Evolutionary conservation across 1,139 yeast genomes (phyloP).

Genomic region (Kurtzmaniella quercitrusa): DNA sequence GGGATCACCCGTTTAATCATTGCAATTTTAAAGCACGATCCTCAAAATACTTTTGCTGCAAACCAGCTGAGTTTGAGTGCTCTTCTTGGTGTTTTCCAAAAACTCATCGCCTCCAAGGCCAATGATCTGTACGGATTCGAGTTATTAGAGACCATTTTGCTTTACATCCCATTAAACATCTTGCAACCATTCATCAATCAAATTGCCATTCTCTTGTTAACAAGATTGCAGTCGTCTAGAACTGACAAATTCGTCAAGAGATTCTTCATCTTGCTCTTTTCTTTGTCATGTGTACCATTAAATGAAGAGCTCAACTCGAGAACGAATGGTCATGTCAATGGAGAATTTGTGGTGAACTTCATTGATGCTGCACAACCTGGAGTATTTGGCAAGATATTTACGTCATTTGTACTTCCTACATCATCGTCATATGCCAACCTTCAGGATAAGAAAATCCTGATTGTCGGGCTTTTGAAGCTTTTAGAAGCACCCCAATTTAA

Average conservation of each 20-base stretch:
- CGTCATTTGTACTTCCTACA: conserved; percentile 63
- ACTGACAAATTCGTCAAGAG: conserved; percentile 79
- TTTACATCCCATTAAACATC: conserved; percentile 47
- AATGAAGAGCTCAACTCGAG: conserved; percentile 18
- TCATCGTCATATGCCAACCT: conserved; percentile 62
- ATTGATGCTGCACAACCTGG: conserved; percentile 62
- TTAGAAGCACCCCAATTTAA: conserved; percentile 18
- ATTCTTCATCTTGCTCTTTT: conserved; percentile 63
- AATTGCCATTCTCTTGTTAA: conserved; percentile 70
- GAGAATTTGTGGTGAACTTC: conserved; percentile 51
- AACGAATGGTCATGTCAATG: conserved; percentile 24
- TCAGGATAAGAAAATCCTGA: conserved; percentile 70
- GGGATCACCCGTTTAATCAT: conserved; percentile 80
- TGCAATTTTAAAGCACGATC: conserved; percentile 65
- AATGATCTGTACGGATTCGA: conserved; percentile 85
- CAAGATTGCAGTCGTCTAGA: conserved; percentile 73
- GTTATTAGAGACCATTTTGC: conserved; percentile 64
- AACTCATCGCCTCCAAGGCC: conserved; percentile 76
- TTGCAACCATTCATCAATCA: conserved; percentile 62
- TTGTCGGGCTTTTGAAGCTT: conserved; percentile 69
- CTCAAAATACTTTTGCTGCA: conserved; percentile 39
- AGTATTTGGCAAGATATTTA: conserved; percentile 61
- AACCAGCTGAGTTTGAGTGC: conserved; percentile 55
- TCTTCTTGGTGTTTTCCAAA: conserved; percentile 93
- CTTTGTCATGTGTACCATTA: conserved; percentile 38